Evolutionary conservation across 768 basidiomycete species (phyloP), one percentile per base, ranked within the genome.

Genomic region (Termitomyces sp.): DNA sequence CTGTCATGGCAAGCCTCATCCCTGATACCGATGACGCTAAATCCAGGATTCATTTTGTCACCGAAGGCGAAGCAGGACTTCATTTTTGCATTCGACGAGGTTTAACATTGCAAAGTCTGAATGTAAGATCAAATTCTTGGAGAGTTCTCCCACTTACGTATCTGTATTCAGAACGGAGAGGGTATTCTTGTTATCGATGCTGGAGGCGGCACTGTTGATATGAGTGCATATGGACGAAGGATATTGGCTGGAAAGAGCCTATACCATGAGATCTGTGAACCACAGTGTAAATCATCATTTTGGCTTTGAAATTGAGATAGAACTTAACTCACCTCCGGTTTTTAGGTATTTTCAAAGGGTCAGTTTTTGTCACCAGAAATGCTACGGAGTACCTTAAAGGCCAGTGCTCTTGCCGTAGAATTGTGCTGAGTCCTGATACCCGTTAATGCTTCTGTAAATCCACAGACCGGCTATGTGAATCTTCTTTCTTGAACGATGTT

Each of bases 1-100:
- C 81, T 0, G 68, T 77, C 6, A 31, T 71, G 34, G 85, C 78
- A 0, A 79, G 82, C 15, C 73, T 86, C 31, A 72, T 86, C 1
- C 64, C 76, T 0, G 65, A 74, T 49, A 72, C 66, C 0, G 61
- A 72, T 3, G 72, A 71, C n/a, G 77, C 71, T 0, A 75, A 73
- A 36, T 68, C 68, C 5, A 78, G 81, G 0, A 63, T 85, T 1
- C 79, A 75, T 14, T 78, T 85, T 55, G 74, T 85, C 5, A 84
- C 83, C 0, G 83, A 85, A 64, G 84, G 83, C 0, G 84, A 86
- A 63, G 84, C 84, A 0, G 80, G 79, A 65, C 67, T 84, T 14
- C 79, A 85, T 56, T 84, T 76, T 65, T 84, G 82, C 62, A 70
- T 83, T 20, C 70, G 74, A 20, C 77, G 76, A 32, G 73, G 79